Percentiles rank a stretch among this genome's conserved stretches.
Conservation (phyloP, 2,329 filamentous ascomycete genomes). For the Fusarium lyarnte region DNA sequence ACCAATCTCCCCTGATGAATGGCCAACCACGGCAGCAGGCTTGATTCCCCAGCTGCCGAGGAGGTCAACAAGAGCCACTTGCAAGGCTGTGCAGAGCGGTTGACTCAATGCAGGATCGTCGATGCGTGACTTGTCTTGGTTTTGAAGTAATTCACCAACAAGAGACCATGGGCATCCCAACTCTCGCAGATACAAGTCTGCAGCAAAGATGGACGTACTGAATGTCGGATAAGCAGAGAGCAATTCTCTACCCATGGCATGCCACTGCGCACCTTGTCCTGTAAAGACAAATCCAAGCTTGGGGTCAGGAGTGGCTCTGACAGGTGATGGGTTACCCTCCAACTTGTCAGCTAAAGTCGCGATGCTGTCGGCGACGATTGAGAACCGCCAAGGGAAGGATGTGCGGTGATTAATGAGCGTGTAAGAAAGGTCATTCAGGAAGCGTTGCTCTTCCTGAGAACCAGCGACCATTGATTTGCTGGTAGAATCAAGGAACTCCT, state of each 20-base stretch:
- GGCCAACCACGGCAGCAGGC: constrained; percentile 48
- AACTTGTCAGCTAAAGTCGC: not conserved
- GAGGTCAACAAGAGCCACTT: constrained; percentile 57
- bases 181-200: not conserved
- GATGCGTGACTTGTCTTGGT: not conserved
- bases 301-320: not conserved
- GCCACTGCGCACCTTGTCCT: constrained; percentile 25
- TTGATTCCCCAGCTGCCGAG: constrained; percentile 45
- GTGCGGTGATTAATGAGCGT: constrained; percentile 7
- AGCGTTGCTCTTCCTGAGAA: not conserved
- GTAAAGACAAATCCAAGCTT: constrained; percentile 22
- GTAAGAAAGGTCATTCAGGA: not conserved
- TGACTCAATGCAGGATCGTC: constrained; percentile 56
- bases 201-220: not conserved
- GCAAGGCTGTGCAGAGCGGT: constrained; percentile 63
- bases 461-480: not conserved
- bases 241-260: constrained; percentile 17
- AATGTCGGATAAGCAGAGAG: not conserved
- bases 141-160: not conserved
- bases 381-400: not conserved
- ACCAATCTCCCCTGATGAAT: constrained; percentile 54
- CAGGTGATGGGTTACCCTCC: not conserved
- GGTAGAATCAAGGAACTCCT: not conserved
- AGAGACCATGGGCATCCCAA: not conserved
- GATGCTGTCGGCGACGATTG: not conserved